Evolutionary conservation across 345 rosid genomes (phyloP), one percentile per base, ranked within the genome.

Genomic region (Sisymbrium irio): DNA sequence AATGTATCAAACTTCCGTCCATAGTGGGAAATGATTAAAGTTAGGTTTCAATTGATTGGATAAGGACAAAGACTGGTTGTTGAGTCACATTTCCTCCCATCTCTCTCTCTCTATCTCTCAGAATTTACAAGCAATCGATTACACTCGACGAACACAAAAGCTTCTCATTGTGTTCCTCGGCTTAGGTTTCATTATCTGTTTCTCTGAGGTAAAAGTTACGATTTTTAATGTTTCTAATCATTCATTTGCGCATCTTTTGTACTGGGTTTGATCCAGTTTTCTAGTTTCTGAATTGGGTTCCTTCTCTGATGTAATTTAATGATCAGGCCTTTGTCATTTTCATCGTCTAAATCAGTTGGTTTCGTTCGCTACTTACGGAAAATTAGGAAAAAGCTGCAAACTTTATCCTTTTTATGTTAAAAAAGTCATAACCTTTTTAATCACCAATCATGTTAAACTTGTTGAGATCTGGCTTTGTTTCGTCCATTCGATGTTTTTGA

Each of bases 31-130:
- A 62, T 63, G 67, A 64, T 65, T 65, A 47, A 70, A 77, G 76
- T 71, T 70, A 57, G 67, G 72, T 71, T 65, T 58, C 33, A 13
- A 76, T 70, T 63, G 62, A 71, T 71, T 65, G 76, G 76, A 67
- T 75, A 67, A 75, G 63, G 54, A 41, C 67, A 67, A 79, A 84
- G 81, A 70, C 69, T 55, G 77, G 82, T 81, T 46, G 87, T 83
- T 78, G 84, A 69, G 80, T 83, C 85, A 74, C 77, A 73, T 65
- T 58, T 33, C 55, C 53, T 45, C 50, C 15, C 49, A 32, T 46
- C 45, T 64, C 50, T 40, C 8, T 40, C 45, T 46, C 45, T 64
- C 50, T 40, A 6, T 40, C 45, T 27, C 44, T 67, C 68, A 6
- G 44, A 51, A 46, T 68, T 58, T 32, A 44, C 58, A 60, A 47